Base-by-base conservation (phyloP, 495 filamentous ascomycete genomes). In the Thermochaetoides thermophila region DNA sequence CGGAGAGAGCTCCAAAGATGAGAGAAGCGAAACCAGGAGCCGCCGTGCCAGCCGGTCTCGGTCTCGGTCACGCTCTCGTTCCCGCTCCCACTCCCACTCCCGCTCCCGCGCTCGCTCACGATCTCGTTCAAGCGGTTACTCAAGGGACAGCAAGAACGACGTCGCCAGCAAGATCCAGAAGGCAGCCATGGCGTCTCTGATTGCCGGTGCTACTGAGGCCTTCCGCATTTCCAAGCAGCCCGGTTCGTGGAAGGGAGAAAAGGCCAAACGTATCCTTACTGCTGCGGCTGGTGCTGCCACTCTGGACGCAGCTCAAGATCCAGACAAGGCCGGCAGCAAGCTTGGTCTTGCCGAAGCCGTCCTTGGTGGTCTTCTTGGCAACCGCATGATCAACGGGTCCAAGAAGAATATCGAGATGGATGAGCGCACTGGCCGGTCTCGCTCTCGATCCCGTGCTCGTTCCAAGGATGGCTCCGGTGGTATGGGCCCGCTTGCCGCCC, bases 121-220 rank as follows among this genome's bases (percentile, higher is more conserved):
- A n/a, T n/a, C n/a, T n/a, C n/a, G n/a, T n/a, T n/a, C n/a, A n/a
- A 61, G 64, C 49, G 27, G 63, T 50, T 49, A 68, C 50, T 40
- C n/a, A n/a, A 24, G 68, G 50, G 49, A 57, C 53, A 45, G 59
- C 37, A 48, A 34, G 44, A 32, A 50, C 31, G 61, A 63, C 21
- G 70, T 55, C 12, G 65, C 73, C 25, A 68, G 69, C 34, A 81
- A 80, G 37, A 74, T 89, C 45, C 69, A 80, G 37, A 82, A 92
- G 52, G 85, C 84, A 25, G 80, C 82, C 44, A 80, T 81, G 54
- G 84, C 85, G 13, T 87, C 85, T 5, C 56, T 92, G 24, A 68
- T 84, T 23, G 84, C 85, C 32, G 85, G 84, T 38, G 85, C 83
- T 7, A 72, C 81, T 15, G 83, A 92, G 59, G 85, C 85, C 17